These are phyloP conservation scores for Clavaria fumosa DNA, from an alignment of 768 basidiomycete genomes.

Conservation along the genomic window DNA sequence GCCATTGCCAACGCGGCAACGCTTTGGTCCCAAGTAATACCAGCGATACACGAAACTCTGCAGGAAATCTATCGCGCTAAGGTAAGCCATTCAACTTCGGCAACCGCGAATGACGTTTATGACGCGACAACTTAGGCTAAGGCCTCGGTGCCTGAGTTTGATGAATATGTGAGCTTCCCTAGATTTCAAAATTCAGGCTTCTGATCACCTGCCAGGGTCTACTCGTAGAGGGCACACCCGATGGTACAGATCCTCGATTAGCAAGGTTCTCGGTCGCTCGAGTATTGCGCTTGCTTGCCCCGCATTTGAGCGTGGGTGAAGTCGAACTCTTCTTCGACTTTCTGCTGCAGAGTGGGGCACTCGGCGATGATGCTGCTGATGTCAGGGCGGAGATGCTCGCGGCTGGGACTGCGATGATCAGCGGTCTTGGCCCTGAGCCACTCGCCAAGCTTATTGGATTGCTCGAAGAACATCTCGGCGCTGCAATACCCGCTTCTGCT, in stretches of 20 bases:
- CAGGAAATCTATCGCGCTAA: conserved; percentile 74
- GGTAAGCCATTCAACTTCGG: too few relatives aligned
- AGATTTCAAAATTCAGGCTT: not conserved
- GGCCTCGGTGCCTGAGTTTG: conserved; percentile 80
- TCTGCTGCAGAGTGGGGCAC: conserved; percentile 69
- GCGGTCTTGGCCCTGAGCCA: conserved; percentile 58
- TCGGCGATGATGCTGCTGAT: conserved; percentile 71
- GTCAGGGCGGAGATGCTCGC: conserved; percentile 82
- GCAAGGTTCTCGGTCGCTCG: conserved; percentile 60
- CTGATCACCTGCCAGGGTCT: conserved; percentile 49
- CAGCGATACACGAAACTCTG: conserved; percentile 33
- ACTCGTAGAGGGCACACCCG: conserved; percentile 78
- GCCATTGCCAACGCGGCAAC: conserved; percentile 68
- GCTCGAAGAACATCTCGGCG: conserved; percentile 65
- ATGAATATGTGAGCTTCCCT: conserved; percentile 59
- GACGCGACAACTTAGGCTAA: conserved; percentile 46
- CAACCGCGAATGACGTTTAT: too few relatives aligned
- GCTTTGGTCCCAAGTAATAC: conserved; percentile 46
- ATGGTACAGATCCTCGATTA: conserved; percentile 80
- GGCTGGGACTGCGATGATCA: conserved; percentile 70
- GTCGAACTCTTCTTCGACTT: conserved; percentile 71
- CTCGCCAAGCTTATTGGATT: conserved; percentile 61
- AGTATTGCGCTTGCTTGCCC: conserved; percentile 52
- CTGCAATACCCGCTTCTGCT: conserved; percentile 37
- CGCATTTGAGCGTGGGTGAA: conserved; percentile 42